Evolutionary conservation across 2,329 filamentous ascomycete species (phyloP).

Genomic region (Pleurostoma richardsiae): DNA sequence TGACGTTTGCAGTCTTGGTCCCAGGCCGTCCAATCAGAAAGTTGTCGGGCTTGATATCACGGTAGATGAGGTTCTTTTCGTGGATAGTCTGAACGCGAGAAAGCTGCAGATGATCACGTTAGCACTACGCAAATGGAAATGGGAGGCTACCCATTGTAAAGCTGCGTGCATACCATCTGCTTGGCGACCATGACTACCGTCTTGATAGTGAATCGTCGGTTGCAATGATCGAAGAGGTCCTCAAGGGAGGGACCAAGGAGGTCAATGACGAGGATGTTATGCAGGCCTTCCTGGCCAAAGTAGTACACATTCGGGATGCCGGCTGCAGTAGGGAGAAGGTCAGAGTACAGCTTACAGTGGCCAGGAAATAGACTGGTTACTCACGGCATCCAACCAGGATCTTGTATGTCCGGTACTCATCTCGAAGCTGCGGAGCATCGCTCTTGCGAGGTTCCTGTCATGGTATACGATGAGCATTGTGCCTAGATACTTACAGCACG

Average conservation of each 20-base stretch:
- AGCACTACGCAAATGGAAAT: conserved; percentile 13
- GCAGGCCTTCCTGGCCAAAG: conserved; percentile 95
- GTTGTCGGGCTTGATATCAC: conserved; percentile 99
- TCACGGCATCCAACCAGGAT: conserved; percentile 98
- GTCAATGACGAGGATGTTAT: conserved; percentile 98
- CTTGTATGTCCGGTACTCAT: conserved; percentile 99
- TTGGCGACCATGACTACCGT: conserved; percentile 99
- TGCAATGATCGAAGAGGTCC: conserved; percentile 96
- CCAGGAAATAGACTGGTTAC: conserved; percentile 40
- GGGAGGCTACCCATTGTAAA: neutral
- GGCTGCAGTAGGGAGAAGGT: conserved; percentile 45
- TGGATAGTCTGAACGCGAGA: conserved; percentile 91
- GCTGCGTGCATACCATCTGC: conserved; percentile 73
- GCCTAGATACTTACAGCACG: too few relatives aligned
- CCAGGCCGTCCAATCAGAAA: conserved; percentile 92
- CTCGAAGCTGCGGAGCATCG: conserved; percentile 92
- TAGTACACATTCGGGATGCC: conserved; percentile 99
- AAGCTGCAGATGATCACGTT: conserved; percentile 45
- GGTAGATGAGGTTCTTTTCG: conserved; percentile 98
- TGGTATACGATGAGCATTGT: neutral
- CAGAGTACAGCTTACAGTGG: neutral
- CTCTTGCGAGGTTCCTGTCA: conserved; percentile 94
- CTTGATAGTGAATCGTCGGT: conserved; percentile 91
- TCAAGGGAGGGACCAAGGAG: conserved; percentile 91
- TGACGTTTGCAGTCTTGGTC: conserved; percentile 94